Percentiles rank a stretch among this genome's conserved stretches.
phyloP scores from a whole-genome alignment of 1,284 basidiomycete genomes.

The Leccinum solheimii region DNA sequence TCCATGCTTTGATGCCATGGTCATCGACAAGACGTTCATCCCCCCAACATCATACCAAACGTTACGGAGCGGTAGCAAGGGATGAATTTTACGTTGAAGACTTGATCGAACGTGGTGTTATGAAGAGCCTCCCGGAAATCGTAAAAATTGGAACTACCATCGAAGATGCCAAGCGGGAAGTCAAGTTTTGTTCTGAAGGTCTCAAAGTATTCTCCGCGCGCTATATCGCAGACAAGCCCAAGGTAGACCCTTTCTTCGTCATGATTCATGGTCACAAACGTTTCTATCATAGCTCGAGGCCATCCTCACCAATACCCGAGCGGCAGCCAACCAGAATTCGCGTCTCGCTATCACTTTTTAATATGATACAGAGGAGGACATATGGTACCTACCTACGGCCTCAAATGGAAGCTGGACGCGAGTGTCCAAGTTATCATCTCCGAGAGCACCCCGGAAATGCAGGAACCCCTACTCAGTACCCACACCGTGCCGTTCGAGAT shows the following conservation, averaged over 20 bases:
- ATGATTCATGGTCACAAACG: not conserved
- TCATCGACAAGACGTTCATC: too few relatives aligned
- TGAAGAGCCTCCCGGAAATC: constrained; percentile 55
- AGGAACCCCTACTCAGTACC: constrained; percentile 18
- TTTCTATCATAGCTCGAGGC: constrained; percentile 52
- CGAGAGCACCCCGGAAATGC: constrained; percentile 36
- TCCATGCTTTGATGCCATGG: too few relatives aligned
- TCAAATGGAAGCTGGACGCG: constrained; percentile 96
- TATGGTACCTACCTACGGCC: constrained; percentile 93
- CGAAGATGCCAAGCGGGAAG: constrained; percentile 63
- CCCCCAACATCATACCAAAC: too few relatives aligned
- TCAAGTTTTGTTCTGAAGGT: constrained; percentile 61
- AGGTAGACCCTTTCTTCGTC: constrained; percentile 41
- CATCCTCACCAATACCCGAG: constrained; percentile 63
- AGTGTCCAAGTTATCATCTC: constrained; percentile 74
- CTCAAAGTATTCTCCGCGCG: constrained; percentile 60
- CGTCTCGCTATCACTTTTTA: constrained; percentile 72
- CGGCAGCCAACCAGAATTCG: constrained; percentile 46
- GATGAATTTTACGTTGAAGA: constrained; percentile 54
- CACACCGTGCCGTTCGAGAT: constrained; percentile 87
- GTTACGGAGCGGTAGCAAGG: constrained; percentile 34
- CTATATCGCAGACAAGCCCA: constrained; percentile 61
- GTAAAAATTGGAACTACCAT: constrained; percentile 60
- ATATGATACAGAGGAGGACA: constrained; percentile 93
- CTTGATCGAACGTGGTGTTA: constrained; percentile 56